Base-by-base conservation (phyloP, 2,329 filamentous ascomycete genomes). In the Pezicula neosporulosa region DNA sequence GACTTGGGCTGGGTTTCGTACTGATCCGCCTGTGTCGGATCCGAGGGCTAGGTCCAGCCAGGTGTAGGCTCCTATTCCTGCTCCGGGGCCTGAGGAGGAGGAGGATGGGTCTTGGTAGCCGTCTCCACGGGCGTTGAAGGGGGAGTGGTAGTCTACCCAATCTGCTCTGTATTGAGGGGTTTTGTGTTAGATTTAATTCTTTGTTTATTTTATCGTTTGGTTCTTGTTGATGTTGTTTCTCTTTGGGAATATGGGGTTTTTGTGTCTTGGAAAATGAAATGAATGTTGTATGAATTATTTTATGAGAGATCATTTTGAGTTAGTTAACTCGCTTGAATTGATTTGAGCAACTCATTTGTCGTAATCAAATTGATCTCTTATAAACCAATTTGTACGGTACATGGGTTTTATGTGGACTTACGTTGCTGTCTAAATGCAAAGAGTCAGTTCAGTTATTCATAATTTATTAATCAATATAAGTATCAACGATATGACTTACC, bases 1-100 rank as follows among this genome's bases (percentile, higher is more conserved):
- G 0, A 73, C 71, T 47, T 73, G 67, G 0, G 72, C 66, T 0
- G 78, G 77, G 6, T 68, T 68, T 16, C 78, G 72, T 37, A 81
- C 74, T 24, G 71, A 72, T 41, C 78, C 75, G 36, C 75, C 75
- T 7, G 74, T 78, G 50, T 78, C 76, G 30, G 69, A 73, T 3
- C 76, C 77, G 4, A 80, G 61, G 1, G 74, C 69, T 35, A 80
- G 59, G 49, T 81, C 77, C 3, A 81, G 63, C 75, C 74, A 78
- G 0, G 66, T 53, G 50, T 78, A 78, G 3, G 70, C 67, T 19
- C 64, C 73, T 35, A 70, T 68, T 13, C 68, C 73, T 19, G 74
- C 72, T 36, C 71, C 76, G 19, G 68, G 68, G 0, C 74, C 74
- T 2, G 71, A 66, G 5, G 72, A 80, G 0, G 76, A 80, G 1